A percentile compares a stretch with the other conserved stretches of the same genome.
phyloP scores from a whole-genome alignment of 2,329 filamentous ascomycete species.

The Diaporthe humulicola region DNA sequence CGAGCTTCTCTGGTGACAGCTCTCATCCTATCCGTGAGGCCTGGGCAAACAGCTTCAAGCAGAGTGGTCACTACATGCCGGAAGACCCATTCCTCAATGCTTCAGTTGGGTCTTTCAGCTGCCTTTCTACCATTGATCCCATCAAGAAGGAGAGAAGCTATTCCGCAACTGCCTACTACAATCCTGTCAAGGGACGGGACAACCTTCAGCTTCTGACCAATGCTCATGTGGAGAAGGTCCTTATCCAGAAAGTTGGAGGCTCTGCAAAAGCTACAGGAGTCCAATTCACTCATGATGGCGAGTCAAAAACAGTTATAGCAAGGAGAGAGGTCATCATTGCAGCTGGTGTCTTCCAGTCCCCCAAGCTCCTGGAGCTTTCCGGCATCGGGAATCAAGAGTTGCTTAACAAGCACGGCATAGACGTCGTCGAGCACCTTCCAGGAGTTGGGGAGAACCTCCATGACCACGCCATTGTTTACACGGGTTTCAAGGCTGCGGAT shows the following conservation, averaged over 20 bases:
- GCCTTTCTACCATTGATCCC: slow-evolving; percentile 37
- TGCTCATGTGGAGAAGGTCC: slow-evolving; percentile 45
- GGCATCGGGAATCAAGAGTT: slow-evolving; percentile 48
- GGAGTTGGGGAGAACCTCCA: slow-evolving; percentile 51
- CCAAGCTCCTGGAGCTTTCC: slow-evolving; percentile 50
- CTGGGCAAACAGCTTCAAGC: slow-evolving; percentile 24
- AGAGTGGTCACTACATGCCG: neutral
- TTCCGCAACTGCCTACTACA: slow-evolving; percentile 38
- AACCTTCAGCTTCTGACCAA: slow-evolving; percentile 42
- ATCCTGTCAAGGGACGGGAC: slow-evolving; percentile 24
- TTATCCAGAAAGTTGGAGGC: slow-evolving; percentile 28
- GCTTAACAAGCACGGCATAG: slow-evolving; percentile 45
- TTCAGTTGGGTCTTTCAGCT: slow-evolving; percentile 33
- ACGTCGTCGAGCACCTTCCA: slow-evolving; percentile 47
- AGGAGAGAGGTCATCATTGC: slow-evolving; percentile 49
- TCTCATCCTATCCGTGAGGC: slow-evolving; percentile 22
- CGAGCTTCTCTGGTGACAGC: slow-evolving; percentile 11
- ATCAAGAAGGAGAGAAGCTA: slow-evolving; percentile 40
- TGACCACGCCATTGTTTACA: slow-evolving; percentile 40
- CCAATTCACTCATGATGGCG: slow-evolving; percentile 40
- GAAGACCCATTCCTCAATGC: slow-evolving; percentile 23
- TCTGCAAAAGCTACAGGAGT: slow-evolving; percentile 43
- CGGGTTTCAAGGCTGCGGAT: slow-evolving; percentile 7
- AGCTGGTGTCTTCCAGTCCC: slow-evolving; percentile 49
- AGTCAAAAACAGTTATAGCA: slow-evolving; percentile 38